Evolutionary conservation across 1,284 basidiomycete genomes (phyloP).

Genomic region (Calocybe gambosa): DNA sequence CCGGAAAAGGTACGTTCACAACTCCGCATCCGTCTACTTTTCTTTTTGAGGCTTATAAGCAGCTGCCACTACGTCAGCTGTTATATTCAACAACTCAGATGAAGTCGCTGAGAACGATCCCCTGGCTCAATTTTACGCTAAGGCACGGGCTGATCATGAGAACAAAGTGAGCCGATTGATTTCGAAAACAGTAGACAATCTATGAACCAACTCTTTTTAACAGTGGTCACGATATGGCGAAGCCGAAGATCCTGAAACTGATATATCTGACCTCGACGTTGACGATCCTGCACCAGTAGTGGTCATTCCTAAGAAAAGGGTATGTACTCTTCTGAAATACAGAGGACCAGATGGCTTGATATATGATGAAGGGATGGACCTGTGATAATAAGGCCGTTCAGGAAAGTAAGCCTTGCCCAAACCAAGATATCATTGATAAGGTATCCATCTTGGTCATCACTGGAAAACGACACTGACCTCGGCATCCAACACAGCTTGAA

Average conservation of each 20-base stretch:
- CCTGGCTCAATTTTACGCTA: conserved; percentile 54
- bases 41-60: neutral
- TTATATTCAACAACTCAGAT: conserved; percentile 1
- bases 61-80: neutral
- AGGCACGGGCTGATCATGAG: conserved; percentile 44
- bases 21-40: neutral
- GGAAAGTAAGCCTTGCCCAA: conserved; percentile 34
- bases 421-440: conserved; percentile 67
- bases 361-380: conserved; percentile 42
- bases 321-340: conserved; percentile 3
- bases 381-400: conserved; percentile 47
- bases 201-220: neutral
- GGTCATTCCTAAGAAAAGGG: conserved; percentile 13
- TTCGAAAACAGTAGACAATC: too few relatives aligned
- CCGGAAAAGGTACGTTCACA: neutral
- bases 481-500: conserved; percentile 44
- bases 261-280: conserved; percentile 16
- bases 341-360: neutral
- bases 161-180: conserved; percentile 25
- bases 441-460: conserved; percentile 24
- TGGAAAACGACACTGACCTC: neutral
- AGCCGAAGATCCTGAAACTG: conserved; percentile 18
- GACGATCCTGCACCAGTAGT: conserved; percentile 13
- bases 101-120: conserved; percentile 37
- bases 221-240: conserved; percentile 25